These are phyloP conservation scores for Scedosporium apiospermum DNA, from an alignment of 2,329 filamentous ascomycete genomes.

Conservation along the genomic window DNA sequence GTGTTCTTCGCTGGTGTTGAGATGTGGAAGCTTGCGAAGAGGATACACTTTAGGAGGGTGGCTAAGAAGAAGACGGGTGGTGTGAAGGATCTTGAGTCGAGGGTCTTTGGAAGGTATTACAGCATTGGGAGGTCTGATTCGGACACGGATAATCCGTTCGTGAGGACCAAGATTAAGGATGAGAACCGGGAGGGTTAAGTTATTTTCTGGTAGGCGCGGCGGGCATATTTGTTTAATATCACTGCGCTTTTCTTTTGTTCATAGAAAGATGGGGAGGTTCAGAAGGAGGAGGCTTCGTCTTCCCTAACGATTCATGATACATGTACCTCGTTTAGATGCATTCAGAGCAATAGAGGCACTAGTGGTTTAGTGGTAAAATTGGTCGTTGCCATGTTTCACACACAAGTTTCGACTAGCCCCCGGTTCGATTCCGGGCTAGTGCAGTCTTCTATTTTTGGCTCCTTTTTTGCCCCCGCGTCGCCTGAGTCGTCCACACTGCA, in stretches of 20 bases:
- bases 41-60: conserved; percentile 36
- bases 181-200: neutral
- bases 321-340: too few species aligned
- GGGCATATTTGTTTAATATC: too few species aligned
- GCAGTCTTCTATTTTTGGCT: neutral
- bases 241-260: neutral
- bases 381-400: too few species aligned
- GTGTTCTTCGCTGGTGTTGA: conserved; percentile 59
- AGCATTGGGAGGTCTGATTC: conserved; percentile 11
- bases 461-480: neutral
- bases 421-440: too few species aligned
- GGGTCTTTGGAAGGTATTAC: conserved; percentile 23
- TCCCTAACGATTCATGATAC: too few species aligned
- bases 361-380: too few species aligned
- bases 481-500: too few species aligned
- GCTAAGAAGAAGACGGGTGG: conserved; percentile 13
- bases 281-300: too few species aligned
- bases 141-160: conserved; percentile 6
- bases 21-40: conserved; percentile 58
- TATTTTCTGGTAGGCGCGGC: neutral
- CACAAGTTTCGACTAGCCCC: too few species aligned
- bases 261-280: neutral
- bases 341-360: neutral
- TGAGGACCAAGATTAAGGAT: conserved; percentile 8
- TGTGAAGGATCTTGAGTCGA: conserved; percentile 17